Evolutionary conservation across 352 stramenopile genomes (phyloP).

Genomic region (Elongisporangium anandrum): DNA sequence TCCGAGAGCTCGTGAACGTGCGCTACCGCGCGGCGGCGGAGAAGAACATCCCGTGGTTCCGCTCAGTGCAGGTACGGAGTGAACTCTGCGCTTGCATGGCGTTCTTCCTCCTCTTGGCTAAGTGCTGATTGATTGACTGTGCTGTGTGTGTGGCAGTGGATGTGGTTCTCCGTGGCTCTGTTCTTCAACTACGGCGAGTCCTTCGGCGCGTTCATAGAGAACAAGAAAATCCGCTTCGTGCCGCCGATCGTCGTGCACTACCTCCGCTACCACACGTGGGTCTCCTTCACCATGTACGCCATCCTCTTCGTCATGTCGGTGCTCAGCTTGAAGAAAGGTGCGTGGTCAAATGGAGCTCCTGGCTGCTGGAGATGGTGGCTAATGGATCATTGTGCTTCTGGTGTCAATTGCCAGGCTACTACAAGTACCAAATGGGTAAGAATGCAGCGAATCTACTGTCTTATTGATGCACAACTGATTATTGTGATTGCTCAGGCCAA

Average conservation of each 20-base stretch:
- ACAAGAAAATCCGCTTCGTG: slow-evolving; percentile 79
- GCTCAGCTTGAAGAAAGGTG: slow-evolving; percentile 90
- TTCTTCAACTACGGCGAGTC: slow-evolving; percentile 95
- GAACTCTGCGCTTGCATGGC: neutral
- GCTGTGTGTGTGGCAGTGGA: slow-evolving; percentile 73
- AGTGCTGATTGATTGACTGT: neutral
- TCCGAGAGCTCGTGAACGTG: slow-evolving; percentile 98
- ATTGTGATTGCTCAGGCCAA: slow-evolving; percentile 52
- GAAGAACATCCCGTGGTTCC: slow-evolving; percentile 96
- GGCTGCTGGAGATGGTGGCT: neutral
- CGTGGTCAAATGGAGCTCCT: slow-evolving; percentile 5
- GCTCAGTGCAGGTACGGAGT: slow-evolving; percentile 82
- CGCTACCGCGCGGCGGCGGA: slow-evolving; percentile 93
- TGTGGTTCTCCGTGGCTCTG: slow-evolving; percentile 96
- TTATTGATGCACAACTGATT: neutral
- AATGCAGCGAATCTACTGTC: neutral
- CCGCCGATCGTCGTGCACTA: slow-evolving; percentile 80
- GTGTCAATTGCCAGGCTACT: slow-evolving; percentile 59
- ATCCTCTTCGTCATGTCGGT: slow-evolving; percentile 95
- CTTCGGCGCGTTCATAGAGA: slow-evolving; percentile 82
- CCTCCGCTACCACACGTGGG: slow-evolving; percentile 86
- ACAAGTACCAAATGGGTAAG: slow-evolving; percentile 94
- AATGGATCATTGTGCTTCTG: neutral
- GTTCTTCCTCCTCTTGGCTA: no score
- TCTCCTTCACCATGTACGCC: slow-evolving; percentile 94